Base-by-base conservation (phyloP, 2,329 filamentous ascomycete species). In the Fusarium dlaminii region DNA sequence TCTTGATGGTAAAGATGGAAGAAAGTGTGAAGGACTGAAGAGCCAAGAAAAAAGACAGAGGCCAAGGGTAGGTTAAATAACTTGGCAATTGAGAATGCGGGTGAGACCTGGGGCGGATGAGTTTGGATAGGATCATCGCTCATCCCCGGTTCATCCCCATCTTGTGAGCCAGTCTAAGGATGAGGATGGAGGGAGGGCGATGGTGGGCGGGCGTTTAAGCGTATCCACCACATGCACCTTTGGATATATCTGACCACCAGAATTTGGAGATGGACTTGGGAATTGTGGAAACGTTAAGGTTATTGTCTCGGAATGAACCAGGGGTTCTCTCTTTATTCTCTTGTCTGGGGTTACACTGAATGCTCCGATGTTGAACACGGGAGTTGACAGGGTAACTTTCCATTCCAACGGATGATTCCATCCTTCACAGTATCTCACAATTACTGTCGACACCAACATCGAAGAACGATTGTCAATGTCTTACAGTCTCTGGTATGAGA, bases 251-350 rank as follows among this genome's bases (percentile, higher is more conserved):
- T 63, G 57, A 63, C 63, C 57, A 65, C 39, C 39, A 63, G 37
- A 60, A 18, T 30, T 36, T 40, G 24, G 55, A 43, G 36, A 57
- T 39, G 12, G 9, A 27, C 34, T 30, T 24, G 42, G 2, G 36
- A 68, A 68, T 40, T 68, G 56, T 70, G 67, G 66, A 42, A 65
- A 64, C 39, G 45, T 70, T 70, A 46, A 70, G 34, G 27, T 59
- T 37, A 29, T 54, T 46, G 34, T 61, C 36, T 40, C 54, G 51
- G 51, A 59, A 27, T 13, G 29, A 32, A 63, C 46, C 56, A 68
- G 66, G 66, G 64, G 56, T 48, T 59, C 29, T 37, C 6, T 34
- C 30, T 61, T 64, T 40, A 36, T 36, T 10, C 22, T 67, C 37
- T 8, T 13, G 24, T 43, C 27, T 62, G 24, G 30, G 63, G 63